Conservation (phyloP, 768 basidiomycete species). For the Pulveroboletus ravenelii region DNA sequence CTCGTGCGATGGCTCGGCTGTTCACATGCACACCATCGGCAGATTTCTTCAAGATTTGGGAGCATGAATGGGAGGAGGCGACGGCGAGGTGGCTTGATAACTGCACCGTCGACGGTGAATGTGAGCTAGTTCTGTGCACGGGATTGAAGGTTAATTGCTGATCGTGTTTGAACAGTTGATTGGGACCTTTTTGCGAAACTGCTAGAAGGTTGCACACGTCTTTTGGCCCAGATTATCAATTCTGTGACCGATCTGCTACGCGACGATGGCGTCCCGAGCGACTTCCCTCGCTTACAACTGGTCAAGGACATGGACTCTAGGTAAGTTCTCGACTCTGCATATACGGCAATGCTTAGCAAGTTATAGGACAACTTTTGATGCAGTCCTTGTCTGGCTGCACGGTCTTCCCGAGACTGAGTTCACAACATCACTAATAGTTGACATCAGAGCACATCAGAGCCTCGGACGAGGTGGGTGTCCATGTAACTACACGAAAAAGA, state of each 20-base stretch:
- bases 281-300: constrained; percentile 36
- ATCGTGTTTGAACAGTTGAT: constrained; percentile 39
- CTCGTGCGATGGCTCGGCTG: background rate
- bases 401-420: constrained; percentile 17
- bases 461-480: constrained; percentile 25
- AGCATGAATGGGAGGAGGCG: constrained; percentile 21
- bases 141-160: background rate
- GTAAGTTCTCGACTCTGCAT: constrained; percentile 26
- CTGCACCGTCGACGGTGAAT: constrained; percentile 35
- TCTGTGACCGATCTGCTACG: constrained; percentile 29
- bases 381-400: constrained; percentile 25
- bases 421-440: constrained; percentile 14
- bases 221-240: constrained; percentile 38
- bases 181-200: constrained; percentile 51
- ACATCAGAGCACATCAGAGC: constrained; percentile 22
- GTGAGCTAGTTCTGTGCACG: constrained; percentile 33
- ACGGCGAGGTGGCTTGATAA: constrained; percentile 18
- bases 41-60: constrained; percentile 27
- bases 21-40: background rate
- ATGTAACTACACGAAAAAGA: background rate
- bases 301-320: constrained; percentile 35
- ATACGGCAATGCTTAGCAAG: background rate
- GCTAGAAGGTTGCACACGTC: constrained; percentile 35
- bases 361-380: constrained; percentile 21
- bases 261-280: constrained; percentile 18